Evolutionary conservation across 192 early-diverging fungal species (phyloP).

Genomic region (Coemansia javaensis): DNA sequence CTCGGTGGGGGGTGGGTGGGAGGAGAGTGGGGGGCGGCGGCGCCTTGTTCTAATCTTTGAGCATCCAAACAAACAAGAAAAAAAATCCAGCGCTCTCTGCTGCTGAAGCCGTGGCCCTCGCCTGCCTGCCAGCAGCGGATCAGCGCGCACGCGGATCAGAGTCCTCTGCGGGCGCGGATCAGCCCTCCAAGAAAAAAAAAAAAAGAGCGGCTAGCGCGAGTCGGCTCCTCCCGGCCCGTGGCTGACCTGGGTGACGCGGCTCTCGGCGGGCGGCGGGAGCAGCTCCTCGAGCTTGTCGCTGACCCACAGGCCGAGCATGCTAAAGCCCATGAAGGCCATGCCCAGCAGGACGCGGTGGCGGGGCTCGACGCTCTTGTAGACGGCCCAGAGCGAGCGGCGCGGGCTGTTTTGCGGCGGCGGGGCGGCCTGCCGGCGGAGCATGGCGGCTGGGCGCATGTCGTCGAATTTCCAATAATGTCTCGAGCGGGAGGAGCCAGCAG

Average conservation of each 20-base stretch:
- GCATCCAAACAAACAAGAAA: too few relatives aligned
- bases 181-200: too few relatives aligned
- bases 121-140: too few relatives aligned
- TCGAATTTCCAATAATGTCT: not conserved
- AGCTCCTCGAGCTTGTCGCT: slow-evolving; percentile 43
- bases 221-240: not conserved
- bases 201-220: too few relatives aligned
- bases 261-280: slow-evolving; percentile 30
- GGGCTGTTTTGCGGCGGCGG: slow-evolving; percentile 8
- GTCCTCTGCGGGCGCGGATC: not conserved
- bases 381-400: slow-evolving; percentile 31
- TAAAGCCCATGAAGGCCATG: slow-evolving; percentile 50
- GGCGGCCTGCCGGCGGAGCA: not conserved
- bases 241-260: slow-evolving; percentile 25
- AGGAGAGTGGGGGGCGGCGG: too few relatives aligned
- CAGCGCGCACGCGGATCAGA: too few relatives aligned
- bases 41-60: too few relatives aligned
- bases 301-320: slow-evolving; percentile 44
- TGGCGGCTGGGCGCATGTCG: not conserved
- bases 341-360: slow-evolving; percentile 44
- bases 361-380: slow-evolving; percentile 46
- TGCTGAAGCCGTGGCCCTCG: too few relatives aligned
- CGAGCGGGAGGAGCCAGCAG: not conserved
- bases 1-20: too few relatives aligned
- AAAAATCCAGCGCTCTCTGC: too few relatives aligned